phyloP scores from a whole-genome alignment of 2,329 filamentous ascomycete genomes.

The Beauveria australis region DNA sequence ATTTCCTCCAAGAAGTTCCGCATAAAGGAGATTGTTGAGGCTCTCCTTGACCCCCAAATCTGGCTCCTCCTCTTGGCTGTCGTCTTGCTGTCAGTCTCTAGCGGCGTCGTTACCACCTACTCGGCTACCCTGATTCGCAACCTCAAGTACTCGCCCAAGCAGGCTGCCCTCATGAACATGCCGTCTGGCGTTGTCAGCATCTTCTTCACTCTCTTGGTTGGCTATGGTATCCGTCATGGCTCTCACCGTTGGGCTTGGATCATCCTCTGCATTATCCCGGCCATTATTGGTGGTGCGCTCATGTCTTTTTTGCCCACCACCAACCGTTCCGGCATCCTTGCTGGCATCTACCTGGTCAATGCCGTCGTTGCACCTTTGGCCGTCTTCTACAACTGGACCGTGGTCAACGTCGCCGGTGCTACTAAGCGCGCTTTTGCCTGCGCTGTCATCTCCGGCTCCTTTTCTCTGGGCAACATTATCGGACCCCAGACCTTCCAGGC shows the following conservation, averaged over 20 bases:
- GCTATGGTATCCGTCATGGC: constrained; percentile 36
- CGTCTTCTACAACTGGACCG: constrained; percentile 40
- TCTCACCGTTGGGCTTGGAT: constrained; percentile 44
- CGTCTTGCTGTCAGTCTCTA: constrained; percentile 42
- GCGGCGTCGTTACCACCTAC: constrained; percentile 46
- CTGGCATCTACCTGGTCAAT: constrained; percentile 43
- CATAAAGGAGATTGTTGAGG: constrained; percentile 42
- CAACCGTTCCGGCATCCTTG: constrained; percentile 38
- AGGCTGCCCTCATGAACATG: constrained; percentile 45
- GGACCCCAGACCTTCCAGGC: constrained; percentile 48
- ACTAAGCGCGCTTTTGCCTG: constrained; percentile 45
- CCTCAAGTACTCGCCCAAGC: constrained; percentile 36
- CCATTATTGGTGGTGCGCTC: constrained; percentile 39
- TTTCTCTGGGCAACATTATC: constrained; percentile 48
- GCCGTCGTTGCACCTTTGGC: constrained; percentile 37
- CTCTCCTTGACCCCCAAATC: constrained; percentile 42
- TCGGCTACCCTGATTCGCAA: constrained; percentile 44
- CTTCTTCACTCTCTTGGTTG: constrained; percentile 40
- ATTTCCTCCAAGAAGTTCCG: constrained; percentile 47
- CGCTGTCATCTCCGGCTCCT: constrained; percentile 40
- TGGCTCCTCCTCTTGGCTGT: constrained; percentile 42
- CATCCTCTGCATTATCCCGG: constrained; percentile 38
- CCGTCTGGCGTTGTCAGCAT: constrained; percentile 46
- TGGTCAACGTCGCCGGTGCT: constrained; percentile 42
- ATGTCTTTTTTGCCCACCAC: constrained; percentile 43